These are phyloP conservation scores for Fagopyrum tataricum DNA, from an alignment of 148 eudicot species.

Conservation along the genomic window DNA sequence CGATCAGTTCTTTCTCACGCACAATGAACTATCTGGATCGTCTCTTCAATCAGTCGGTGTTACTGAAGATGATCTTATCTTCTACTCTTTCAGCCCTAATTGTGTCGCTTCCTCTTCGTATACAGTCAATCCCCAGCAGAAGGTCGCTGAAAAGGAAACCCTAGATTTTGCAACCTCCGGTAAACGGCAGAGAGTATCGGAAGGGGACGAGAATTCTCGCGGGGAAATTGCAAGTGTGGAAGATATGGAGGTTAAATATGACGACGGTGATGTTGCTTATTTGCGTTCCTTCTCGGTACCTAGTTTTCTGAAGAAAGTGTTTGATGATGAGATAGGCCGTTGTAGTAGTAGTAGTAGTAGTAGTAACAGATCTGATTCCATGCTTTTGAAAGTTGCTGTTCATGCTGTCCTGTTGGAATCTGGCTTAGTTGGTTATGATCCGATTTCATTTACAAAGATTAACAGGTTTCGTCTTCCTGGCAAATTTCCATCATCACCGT, in stretches of 20 bases:
- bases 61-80: conserved; percentile 73
- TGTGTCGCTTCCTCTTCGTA: not conserved
- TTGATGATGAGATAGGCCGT: conserved; percentile 60
- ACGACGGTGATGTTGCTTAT: conserved; percentile 13
- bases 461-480: conserved; percentile 48
- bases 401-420: conserved; percentile 80
- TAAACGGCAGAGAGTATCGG: not conserved
- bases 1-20: conserved; percentile 41
- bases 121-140: not conserved
- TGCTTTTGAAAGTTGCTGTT: conserved; percentile 62
- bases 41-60: conserved; percentile 61
- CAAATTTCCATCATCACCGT: conserved; percentile 48
- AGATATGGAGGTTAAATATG: conserved; percentile 54
- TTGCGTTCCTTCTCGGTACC: conserved; percentile 62
- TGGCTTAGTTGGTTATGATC: conserved; percentile 64
- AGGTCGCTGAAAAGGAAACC: conserved; percentile 8
- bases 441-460: conserved; percentile 28
- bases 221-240: conserved; percentile 25
- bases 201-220: conserved; percentile 10
- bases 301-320: conserved; percentile 69
- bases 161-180: conserved; percentile 6
- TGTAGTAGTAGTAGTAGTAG: too few species aligned
- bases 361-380: conserved; percentile 36
- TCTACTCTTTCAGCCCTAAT: conserved; percentile 32
- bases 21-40: conserved; percentile 48